A percentile compares a stretch with the other conserved stretches of the same genome.
These are phyloP conservation scores for Solioccasus polychromus DNA, from an alignment of 768 basidiomycete genomes.

Conservation along the genomic window DNA sequence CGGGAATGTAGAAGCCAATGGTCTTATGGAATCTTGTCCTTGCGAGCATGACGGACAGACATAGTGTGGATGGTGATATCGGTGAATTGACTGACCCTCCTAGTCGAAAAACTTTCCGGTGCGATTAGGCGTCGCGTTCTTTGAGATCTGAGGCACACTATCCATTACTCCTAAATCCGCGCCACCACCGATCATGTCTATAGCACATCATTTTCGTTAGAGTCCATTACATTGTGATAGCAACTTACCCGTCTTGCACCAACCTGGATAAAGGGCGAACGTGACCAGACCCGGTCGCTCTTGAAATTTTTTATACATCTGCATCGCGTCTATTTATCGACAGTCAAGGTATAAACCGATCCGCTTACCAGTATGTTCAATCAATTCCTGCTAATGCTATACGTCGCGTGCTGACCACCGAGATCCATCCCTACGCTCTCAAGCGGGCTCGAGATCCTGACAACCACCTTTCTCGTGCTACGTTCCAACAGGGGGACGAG, in stretches of 20 bases:
- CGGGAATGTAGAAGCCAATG: too few species aligned
- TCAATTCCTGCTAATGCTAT: conserved; percentile 30
- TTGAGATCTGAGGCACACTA: conserved; percentile 29
- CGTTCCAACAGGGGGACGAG: conserved; percentile 34
- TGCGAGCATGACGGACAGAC: too few species aligned
- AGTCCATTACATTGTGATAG: too few species aligned
- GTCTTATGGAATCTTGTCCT: too few species aligned
- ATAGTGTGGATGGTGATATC: too few species aligned
- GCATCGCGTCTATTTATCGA: conserved; percentile 16
- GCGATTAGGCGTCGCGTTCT: conserved; percentile 17
- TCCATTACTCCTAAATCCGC: conserved; percentile 26
- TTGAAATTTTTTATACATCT: conserved; percentile 36
- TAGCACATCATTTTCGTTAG: too few species aligned
- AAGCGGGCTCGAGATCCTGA: conserved; percentile 31
- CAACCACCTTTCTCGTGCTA: conserved; percentile 28
- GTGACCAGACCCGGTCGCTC: conserved; percentile 30
- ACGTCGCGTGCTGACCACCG: conserved; percentile 28
- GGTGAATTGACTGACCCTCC: too few species aligned
- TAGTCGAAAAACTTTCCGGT: conserved; percentile 32
- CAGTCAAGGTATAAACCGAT: too few species aligned
- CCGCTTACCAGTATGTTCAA: too few species aligned
- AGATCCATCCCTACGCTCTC: conserved; percentile 33
- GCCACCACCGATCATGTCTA: conserved; percentile 31
- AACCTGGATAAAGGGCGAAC: conserved; percentile 33
- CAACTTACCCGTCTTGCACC: conserved; percentile 35